Evolutionary conservation across 1,284 basidiomycete species (phyloP).

Genomic region (Omphalotus olearius): DNA sequence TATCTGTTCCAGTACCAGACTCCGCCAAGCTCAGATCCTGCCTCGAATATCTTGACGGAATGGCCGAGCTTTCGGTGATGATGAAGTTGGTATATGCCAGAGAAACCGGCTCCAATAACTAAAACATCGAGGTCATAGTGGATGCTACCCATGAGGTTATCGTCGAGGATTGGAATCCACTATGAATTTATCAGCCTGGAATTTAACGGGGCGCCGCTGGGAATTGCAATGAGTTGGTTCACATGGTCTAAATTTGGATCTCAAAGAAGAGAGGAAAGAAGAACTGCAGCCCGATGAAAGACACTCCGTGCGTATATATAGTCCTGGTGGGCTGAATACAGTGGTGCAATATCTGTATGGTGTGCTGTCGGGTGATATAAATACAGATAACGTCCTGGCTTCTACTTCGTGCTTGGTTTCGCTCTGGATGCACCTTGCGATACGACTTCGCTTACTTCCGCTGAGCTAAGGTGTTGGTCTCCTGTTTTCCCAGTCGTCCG

Average conservation of each 20-base stretch:
- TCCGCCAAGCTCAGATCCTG: conserved; percentile 1
- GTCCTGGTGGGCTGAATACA: not conserved
- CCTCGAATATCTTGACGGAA: conserved; percentile 1
- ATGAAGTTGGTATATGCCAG: conserved; percentile 2
- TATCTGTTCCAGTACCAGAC: conserved; percentile 1
- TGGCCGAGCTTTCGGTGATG: conserved; percentile 1
- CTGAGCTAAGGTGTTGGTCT: conserved; percentile 5
- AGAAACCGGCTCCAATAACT: conserved; percentile 7
- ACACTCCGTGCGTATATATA: not conserved
- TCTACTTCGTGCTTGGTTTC: not conserved
- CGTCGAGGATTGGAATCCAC: too few species aligned
- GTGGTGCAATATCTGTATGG: not conserved
- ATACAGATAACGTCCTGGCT: not conserved
- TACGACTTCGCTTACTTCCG: conserved; percentile 9
- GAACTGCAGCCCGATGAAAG: not conserved
- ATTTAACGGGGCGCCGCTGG: not conserved
- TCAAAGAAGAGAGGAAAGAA: not conserved
- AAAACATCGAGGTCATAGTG: conserved; percentile 11
- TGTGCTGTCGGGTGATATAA: too few species aligned
- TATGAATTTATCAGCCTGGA: too few species aligned
- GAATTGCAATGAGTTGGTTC: not conserved
- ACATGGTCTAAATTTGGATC: too few species aligned
- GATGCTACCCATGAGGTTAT: too few species aligned
- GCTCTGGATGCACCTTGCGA: not conserved
- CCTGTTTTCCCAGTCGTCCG: not conserved